A percentile compares a stretch with the other conserved stretches of the same genome.
Evolutionary conservation across 768 basidiomycete genomes (phyloP).

Genomic region (Trametes gibbosa): DNA sequence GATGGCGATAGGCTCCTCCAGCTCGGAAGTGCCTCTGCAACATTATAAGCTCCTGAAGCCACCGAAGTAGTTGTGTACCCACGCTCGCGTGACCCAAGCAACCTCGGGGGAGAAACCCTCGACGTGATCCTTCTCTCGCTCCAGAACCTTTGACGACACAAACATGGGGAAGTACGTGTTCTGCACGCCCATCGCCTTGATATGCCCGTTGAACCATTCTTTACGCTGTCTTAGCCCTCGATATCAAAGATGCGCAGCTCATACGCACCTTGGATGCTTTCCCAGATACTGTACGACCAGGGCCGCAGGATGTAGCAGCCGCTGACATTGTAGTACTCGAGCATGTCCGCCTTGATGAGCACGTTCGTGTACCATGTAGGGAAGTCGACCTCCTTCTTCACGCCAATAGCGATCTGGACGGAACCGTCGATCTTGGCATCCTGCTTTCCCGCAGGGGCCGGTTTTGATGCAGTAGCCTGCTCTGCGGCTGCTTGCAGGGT

Average conservation of each 20-base stretch:
- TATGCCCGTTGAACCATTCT: constrained; percentile 93
- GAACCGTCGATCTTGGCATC: constrained; percentile 84
- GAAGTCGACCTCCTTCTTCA: constrained; percentile 96
- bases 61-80: constrained; percentile 27
- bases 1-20: constrained; percentile 97
- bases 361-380: constrained; percentile 93
- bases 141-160: constrained; percentile 86
- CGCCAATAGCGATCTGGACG: constrained; percentile 89
- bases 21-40: constrained; percentile 79
- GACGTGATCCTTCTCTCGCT: constrained; percentile 97
- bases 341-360: constrained; percentile 97
- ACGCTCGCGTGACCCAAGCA: constrained; percentile 99
- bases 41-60: no score
- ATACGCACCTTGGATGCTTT: constrained; percentile 80
- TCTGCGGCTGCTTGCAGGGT: constrained; percentile 50
- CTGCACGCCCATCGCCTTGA: constrained; percentile 93
- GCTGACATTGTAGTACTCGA: constrained; percentile 98
- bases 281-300: constrained; percentile 98
- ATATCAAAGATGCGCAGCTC: neutral
- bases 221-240: constrained; percentile 6
- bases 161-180: constrained; percentile 99
- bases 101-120: constrained; percentile 99
- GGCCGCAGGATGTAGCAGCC: constrained; percentile 99
- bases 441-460: constrained; percentile 53
- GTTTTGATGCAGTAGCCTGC: constrained; percentile 32